Percentiles rank a stretch among this genome's conserved stretches.
phyloP scores from a whole-genome alignment of 2,329 filamentous ascomycete genomes.

The Exophiala lecanii-corni region DNA sequence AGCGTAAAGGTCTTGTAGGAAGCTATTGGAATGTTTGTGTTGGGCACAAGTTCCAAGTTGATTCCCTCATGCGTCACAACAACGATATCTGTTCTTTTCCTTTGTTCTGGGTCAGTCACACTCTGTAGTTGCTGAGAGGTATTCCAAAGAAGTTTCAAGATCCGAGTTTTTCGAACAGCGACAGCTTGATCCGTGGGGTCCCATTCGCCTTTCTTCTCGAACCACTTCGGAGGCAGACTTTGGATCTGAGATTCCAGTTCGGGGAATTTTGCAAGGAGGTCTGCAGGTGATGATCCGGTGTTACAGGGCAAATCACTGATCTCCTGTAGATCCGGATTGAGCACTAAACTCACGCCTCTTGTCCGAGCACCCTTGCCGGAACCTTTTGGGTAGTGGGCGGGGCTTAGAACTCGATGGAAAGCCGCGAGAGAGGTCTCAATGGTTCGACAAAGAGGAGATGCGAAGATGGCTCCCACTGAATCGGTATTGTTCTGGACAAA shows the following conservation, averaged over 20 bases:
- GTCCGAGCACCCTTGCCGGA: background rate
- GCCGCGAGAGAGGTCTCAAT: no score
- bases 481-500: no score
- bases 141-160: slow-evolving; percentile 1
- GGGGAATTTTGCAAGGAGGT: background rate
- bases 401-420: no score
- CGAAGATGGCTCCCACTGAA: no score
- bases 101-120: background rate
- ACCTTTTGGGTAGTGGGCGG: background rate
- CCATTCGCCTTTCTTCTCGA: background rate
- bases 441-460: no score
- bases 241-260: background rate
- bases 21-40: no score
- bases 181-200: background rate
- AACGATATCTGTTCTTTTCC: slow-evolving; percentile 1
- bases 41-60: no score
- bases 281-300: background rate
- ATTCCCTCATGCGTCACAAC: no score
- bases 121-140: background rate
- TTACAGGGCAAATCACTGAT: background rate
- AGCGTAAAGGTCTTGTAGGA: no score
- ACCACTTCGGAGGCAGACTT: slow-evolving; percentile 1
- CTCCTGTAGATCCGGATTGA: slow-evolving; percentile 2
- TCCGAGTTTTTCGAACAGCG: background rate
- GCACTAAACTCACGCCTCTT: background rate